These are phyloP conservation scores for Malus sieversii DNA, from an alignment of 306 rosid genomes.

Conservation along the genomic window DNA sequence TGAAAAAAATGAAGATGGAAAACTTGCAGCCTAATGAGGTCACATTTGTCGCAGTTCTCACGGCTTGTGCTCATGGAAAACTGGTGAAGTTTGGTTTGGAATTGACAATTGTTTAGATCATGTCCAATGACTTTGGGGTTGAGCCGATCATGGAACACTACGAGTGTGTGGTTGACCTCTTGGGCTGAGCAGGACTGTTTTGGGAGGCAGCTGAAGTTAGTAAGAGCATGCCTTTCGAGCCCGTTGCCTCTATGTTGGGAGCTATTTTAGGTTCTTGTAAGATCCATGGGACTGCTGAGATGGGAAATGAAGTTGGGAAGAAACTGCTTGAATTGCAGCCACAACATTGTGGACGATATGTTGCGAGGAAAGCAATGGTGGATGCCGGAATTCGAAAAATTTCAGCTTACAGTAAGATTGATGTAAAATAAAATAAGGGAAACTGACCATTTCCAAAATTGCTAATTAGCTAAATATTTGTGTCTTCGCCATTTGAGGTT, in stretches of 20 bases:
- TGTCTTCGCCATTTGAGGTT: no score
- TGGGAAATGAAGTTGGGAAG: constrained; percentile 54
- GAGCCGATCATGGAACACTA: constrained; percentile 57
- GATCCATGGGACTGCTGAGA: constrained; percentile 63
- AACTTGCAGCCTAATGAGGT: constrained; percentile 45
- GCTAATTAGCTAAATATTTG: no score
- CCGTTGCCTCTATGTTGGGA: constrained; percentile 56
- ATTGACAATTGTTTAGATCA: constrained; percentile 31
- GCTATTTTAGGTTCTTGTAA: constrained; percentile 73
- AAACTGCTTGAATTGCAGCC: constrained; percentile 43
- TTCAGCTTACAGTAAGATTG: constrained; percentile 58
- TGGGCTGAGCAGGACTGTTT: constrained; percentile 68
- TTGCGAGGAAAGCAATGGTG: constrained; percentile 50
- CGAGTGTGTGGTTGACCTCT: constrained; percentile 67
- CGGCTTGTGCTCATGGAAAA: constrained; percentile 67
- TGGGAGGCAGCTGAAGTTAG: constrained; percentile 52
- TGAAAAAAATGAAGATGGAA: constrained; percentile 38
- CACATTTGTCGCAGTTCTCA: constrained; percentile 60
- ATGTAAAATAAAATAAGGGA: not conserved
- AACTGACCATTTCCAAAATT: no score
- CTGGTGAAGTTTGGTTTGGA: constrained; percentile 42
- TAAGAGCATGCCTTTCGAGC: constrained; percentile 37
- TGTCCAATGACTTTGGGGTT: constrained; percentile 36
- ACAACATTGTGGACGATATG: constrained; percentile 38
- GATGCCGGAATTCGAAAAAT: constrained; percentile 52